Percentiles rank a stretch among this genome's conserved stretches.
Evolutionary conservation across 2,329 filamentous ascomycete genomes (phyloP).

Genomic region (Beauveria rudraprayagi): DNA sequence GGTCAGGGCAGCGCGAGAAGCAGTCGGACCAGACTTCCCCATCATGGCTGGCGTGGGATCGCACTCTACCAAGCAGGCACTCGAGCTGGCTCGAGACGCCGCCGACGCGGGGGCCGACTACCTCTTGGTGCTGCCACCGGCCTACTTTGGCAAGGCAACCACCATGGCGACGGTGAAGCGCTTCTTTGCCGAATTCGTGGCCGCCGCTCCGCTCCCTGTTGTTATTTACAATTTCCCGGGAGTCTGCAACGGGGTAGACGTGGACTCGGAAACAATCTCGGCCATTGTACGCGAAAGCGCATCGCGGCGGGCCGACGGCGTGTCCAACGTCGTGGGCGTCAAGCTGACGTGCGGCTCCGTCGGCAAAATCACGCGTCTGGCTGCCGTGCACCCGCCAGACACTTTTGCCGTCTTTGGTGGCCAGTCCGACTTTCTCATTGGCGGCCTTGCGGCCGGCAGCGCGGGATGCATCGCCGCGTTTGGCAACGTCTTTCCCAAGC

Average conservation of each 20-base stretch:
- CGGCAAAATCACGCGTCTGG: constrained; percentile 50
- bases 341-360: constrained; percentile 59
- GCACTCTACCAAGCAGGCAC: too few species aligned
- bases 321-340: constrained; percentile 50
- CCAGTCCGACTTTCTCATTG: not conserved
- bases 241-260: constrained; percentile 59
- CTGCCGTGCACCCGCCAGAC: constrained; percentile 22
- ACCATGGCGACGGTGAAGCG: not conserved
- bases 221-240: constrained; percentile 63
- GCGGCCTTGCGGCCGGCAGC: not conserved
- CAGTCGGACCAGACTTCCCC: too few species aligned
- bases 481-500: not conserved
- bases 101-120: too few species aligned
- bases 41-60: too few species aligned
- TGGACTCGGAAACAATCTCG: constrained; percentile 51
- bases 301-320: too few species aligned
- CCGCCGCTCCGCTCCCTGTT: constrained; percentile 44
- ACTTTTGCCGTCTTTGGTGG: not conserved
- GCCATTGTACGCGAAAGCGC: constrained; percentile 38
- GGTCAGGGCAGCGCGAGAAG: too few species aligned
- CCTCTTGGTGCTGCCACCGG: too few species aligned
- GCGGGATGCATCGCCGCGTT: not conserved
- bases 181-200: constrained; percentile 52
- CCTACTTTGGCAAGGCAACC: too few species aligned
- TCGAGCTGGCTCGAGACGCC: too few species aligned